phyloP scores from a whole-genome alignment of 2,329 filamentous ascomycete species.

The Aspergillus sclerotialis region DNA sequence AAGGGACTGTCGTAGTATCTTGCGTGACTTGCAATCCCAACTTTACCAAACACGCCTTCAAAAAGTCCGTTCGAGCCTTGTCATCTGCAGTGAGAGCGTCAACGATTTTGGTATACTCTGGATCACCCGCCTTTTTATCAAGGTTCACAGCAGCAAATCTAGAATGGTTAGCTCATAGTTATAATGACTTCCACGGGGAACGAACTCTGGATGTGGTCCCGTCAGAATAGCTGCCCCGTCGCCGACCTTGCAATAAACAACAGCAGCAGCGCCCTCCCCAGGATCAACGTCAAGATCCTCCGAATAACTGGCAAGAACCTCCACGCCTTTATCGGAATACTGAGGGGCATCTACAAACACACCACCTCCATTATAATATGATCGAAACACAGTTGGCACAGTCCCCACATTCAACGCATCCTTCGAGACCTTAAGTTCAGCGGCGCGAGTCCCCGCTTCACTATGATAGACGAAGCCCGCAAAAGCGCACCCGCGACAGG shows the following conservation, averaged over 20 bases:
- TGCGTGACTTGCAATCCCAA: conserved; percentile 73
- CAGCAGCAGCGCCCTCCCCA: conserved; percentile 65
- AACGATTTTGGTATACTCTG: conserved; percentile 65
- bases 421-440: conserved; percentile 58
- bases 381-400: conserved; percentile 57
- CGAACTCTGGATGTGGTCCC: conserved; percentile 86
- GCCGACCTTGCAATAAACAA: conserved; percentile 77
- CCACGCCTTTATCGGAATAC: conserved; percentile 57
- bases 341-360: conserved; percentile 76
- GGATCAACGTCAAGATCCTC: conserved; percentile 70
- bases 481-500: conserved; percentile 79
- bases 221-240: conserved; percentile 73
- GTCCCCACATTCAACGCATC: conserved; percentile 48
- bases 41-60: conserved; percentile 72
- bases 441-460: conserved; percentile 73
- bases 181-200: conserved; percentile 10
- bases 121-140: conserved; percentile 56
- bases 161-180: conserved; percentile 14
- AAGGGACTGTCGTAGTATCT: conserved; percentile 63
- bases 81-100: conserved; percentile 63
- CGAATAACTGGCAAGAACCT: conserved; percentile 74
- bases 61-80: conserved; percentile 61
- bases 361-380: conserved; percentile 92
- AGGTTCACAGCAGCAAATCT: conserved; percentile 82
- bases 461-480: conserved; percentile 84